A percentile compares a stretch with the other conserved stretches of the same genome.
phyloP scores from a whole-genome alignment of 257 asterid genomes.

The Thymus quinquecostatus region DNA sequence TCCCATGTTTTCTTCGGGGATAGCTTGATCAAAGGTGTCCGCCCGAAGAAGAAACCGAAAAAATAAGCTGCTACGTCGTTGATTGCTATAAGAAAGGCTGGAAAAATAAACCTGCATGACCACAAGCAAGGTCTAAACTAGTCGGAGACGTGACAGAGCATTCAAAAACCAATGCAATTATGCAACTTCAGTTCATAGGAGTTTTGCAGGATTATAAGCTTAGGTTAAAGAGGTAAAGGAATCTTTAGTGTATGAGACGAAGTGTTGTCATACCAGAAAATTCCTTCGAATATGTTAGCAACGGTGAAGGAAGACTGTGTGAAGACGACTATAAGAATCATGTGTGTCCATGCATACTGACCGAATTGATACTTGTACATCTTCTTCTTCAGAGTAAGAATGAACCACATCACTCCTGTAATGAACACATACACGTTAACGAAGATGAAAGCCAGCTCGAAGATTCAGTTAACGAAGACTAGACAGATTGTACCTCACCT shows the following conservation, averaged over 20 bases:
- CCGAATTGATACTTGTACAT: conserved; percentile 74
- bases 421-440: neutral
- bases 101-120: conserved; percentile 59
- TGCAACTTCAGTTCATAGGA: no score
- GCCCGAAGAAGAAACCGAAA: conserved; percentile 72
- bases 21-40: conserved; percentile 67
- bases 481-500: conserved; percentile 44
- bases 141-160: neutral
- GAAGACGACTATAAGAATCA: conserved; percentile 72
- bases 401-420: conserved; percentile 71
- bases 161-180: neutral
- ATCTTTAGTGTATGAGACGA: neutral
- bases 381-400: conserved; percentile 64
- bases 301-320: conserved; percentile 72
- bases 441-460: neutral
- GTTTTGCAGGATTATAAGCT: no score
- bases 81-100: conserved; percentile 64
- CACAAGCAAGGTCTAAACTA: neutral
- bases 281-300: conserved; percentile 72
- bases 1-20: conserved; percentile 84
- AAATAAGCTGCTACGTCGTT: conserved; percentile 69
- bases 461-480: conserved; percentile 6
- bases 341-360: conserved; percentile 78
- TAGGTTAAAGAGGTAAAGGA: no score
- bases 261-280: conserved; percentile 53